Conservation (phyloP, 1,284 basidiomycete genomes). For the Microbotryomycetes sp. region DNA sequence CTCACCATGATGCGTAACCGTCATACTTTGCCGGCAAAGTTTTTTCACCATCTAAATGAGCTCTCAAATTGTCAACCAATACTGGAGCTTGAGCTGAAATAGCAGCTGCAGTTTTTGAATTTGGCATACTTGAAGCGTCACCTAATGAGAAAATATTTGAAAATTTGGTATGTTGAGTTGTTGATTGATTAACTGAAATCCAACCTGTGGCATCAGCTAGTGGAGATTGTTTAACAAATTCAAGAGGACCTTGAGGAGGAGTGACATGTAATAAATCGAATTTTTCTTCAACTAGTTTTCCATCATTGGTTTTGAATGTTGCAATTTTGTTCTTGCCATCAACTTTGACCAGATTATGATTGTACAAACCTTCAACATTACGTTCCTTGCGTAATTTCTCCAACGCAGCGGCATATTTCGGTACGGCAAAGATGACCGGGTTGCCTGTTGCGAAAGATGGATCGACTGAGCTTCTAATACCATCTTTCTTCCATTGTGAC, state of each 20-base stretch:
- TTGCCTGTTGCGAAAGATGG: slow-evolving; percentile 87
- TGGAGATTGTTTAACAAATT: slow-evolving; percentile 62
- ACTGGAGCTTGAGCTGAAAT: slow-evolving; percentile 90
- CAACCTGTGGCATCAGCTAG: slow-evolving; percentile 70
- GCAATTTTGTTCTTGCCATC: slow-evolving; percentile 65
- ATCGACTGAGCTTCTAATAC: slow-evolving; percentile 50
- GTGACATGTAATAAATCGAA: slow-evolving; percentile 76
- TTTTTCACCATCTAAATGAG: slow-evolving; percentile 55
- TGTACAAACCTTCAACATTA: slow-evolving; percentile 70
- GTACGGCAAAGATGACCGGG: slow-evolving; percentile 75
- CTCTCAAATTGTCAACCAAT: slow-evolving; percentile 77
- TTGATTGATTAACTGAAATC: slow-evolving; percentile 76
- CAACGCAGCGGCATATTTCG: slow-evolving; percentile 84
- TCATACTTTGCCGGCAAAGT: slow-evolving; percentile 52
- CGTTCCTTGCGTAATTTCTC: slow-evolving; percentile 70
- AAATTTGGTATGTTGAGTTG: slow-evolving; percentile 73
- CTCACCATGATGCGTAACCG: slow-evolving; percentile 40
- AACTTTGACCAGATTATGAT: slow-evolving; percentile 74
- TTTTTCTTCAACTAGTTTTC: slow-evolving; percentile 39
- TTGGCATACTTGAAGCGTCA: slow-evolving; percentile 84
- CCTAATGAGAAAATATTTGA: slow-evolving; percentile 83
- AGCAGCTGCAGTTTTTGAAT: slow-evolving; percentile 92
- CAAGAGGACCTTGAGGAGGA: slow-evolving; percentile 83
- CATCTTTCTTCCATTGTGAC: slow-evolving; percentile 46
- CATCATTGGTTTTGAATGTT: slow-evolving; percentile 71